Conservation (phyloP, 805 yeast genomes). For the Jamesozyma spencerorum region DNA sequence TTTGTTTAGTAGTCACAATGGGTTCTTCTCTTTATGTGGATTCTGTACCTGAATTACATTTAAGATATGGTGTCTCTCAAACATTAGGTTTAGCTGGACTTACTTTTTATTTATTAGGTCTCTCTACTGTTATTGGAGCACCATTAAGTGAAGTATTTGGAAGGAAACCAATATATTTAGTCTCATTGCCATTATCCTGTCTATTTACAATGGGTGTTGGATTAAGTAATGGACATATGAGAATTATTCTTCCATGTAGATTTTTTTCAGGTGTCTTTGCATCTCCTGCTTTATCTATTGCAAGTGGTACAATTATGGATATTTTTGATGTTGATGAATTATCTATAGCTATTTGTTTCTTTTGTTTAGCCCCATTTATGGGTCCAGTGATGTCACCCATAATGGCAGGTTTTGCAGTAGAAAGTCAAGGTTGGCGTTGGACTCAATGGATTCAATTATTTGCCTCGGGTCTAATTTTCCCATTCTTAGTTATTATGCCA, state of each 20-base stretch:
- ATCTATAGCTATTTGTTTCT: conserved; percentile 69
- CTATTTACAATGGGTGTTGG: conserved; percentile 70
- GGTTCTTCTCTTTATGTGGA: conserved; percentile 67
- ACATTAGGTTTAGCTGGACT: conserved; percentile 59
- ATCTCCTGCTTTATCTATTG: conserved; percentile 75
- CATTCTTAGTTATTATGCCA: conserved; percentile 43
- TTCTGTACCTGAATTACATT: conserved; percentile 48
- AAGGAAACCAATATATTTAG: conserved; percentile 49
- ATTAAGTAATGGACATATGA: conserved; percentile 46
- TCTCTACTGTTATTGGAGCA: conserved; percentile 64
- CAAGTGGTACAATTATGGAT: conserved; percentile 78
- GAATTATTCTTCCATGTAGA: conserved; percentile 55
- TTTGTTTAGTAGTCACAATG: conserved; percentile 62
- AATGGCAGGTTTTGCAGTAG: conserved; percentile 61
- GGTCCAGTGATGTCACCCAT: conserved; percentile 77
- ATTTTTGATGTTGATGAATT: conserved; percentile 58
- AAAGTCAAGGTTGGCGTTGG: conserved; percentile 59
- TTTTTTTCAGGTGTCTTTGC: conserved; percentile 70
- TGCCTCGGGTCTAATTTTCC: conserved; percentile 47
- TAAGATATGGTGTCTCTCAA: conserved; percentile 43
- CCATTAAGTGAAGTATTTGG: conserved; percentile 67
- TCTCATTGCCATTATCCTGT: conserved; percentile 57
- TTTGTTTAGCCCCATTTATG: conserved; percentile 68
- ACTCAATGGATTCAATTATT: conserved; percentile 62
- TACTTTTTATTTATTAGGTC: conserved; percentile 61